Conservation (phyloP, 2,329 filamentous ascomycete genomes). For the Venturia carpophila region DNA sequence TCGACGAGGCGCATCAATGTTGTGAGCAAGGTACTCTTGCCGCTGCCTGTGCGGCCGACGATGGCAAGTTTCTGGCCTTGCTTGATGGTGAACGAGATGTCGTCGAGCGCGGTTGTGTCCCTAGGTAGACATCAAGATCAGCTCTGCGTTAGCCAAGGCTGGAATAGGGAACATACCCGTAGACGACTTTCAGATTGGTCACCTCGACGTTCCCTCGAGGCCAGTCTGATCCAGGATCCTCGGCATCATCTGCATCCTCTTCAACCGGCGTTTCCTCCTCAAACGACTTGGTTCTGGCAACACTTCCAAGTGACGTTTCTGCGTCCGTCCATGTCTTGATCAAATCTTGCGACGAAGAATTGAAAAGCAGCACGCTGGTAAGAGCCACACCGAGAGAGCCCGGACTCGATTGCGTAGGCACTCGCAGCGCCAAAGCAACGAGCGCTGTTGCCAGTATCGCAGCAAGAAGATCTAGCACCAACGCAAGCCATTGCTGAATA, state of each 20-base stretch:
- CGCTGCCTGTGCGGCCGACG: constrained; percentile 46
- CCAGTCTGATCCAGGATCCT: constrained; percentile 7
- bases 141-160: neutral
- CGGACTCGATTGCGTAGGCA: constrained; percentile 27
- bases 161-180: neutral
- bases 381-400: constrained; percentile 48
- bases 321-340: constrained; percentile 48
- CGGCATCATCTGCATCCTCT: constrained; percentile 23
- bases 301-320: constrained; percentile 51
- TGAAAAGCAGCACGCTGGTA: constrained; percentile 47
- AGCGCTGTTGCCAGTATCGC: neutral
- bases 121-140: neutral
- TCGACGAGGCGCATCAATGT: constrained; percentile 44
- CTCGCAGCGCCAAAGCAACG: neutral
- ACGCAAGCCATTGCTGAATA: neutral
- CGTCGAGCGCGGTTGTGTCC: constrained; percentile 32
- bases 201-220: constrained; percentile 1
- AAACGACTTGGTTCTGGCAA: constrained; percentile 48
- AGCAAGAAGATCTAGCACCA: neutral
- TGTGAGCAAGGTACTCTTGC: constrained; percentile 45
- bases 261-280: constrained; percentile 39
- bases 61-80: constrained; percentile 42
- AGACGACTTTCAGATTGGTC: neutral
- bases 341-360: constrained; percentile 42
- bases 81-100: constrained; percentile 41